Percentiles rank a stretch among this genome's conserved stretches.
Conservation (phyloP, 257 asterid species). For the Solanum appendiculatum region DNA sequence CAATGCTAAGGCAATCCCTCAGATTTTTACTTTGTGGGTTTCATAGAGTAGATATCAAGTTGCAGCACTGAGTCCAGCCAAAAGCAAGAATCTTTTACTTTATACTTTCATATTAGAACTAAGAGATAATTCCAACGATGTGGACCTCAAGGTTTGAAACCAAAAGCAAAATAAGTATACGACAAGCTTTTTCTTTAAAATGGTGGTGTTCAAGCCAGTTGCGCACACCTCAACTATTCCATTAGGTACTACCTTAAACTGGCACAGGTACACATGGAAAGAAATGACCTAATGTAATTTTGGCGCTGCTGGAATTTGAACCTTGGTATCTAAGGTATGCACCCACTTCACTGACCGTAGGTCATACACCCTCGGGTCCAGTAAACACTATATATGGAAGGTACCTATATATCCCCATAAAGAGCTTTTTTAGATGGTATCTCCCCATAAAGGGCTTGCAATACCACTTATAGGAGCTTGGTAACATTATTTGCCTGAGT, state of each 20-base stretch:
- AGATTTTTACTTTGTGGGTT: not conserved
- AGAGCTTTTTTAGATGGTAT: not conserved
- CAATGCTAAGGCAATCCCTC: not conserved
- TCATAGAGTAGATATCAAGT: not conserved
- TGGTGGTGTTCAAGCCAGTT: not conserved
- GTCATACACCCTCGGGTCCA: not conserved
- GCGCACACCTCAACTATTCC: not conserved
- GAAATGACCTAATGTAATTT: not conserved
- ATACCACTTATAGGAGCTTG: not conserved
- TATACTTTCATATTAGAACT: not conserved
- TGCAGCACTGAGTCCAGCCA: not conserved
- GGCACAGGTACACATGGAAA: not conserved
- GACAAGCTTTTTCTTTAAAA: not conserved
- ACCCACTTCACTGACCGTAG: not conserved
- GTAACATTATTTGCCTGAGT: not conserved
- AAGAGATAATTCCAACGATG: not conserved
- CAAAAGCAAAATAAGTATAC: not conserved
- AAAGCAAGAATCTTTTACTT: not conserved
- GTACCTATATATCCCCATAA: not conserved
- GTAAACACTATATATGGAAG: not conserved
- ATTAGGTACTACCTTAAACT: not conserved
- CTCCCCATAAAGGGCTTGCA: not conserved
- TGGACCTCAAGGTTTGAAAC: not conserved
- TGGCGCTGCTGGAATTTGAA: not conserved
- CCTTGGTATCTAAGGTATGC: not conserved